Conservation (phyloP, 2,329 filamentous ascomycete species). For the Hypoxylon sp. region DNA sequence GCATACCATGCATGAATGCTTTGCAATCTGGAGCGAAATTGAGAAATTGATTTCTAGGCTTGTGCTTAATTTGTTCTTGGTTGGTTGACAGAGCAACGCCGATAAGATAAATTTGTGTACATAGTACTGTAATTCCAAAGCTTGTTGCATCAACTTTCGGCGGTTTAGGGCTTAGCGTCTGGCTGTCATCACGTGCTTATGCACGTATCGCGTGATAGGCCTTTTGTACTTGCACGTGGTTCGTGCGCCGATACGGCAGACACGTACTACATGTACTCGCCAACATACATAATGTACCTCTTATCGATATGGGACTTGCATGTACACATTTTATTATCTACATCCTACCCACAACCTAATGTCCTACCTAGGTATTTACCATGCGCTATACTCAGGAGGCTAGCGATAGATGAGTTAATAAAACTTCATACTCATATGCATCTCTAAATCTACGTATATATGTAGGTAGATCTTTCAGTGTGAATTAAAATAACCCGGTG, state of each 20-base stretch:
- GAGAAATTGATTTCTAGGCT: constrained; percentile 26
- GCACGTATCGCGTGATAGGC: not conserved
- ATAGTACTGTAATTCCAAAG: not conserved
- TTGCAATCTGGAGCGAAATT: not conserved
- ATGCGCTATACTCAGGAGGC: not conserved
- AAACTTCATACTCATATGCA: not conserved
- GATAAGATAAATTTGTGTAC: not conserved
- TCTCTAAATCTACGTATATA: not conserved
- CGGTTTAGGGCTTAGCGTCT: constrained; percentile 17
- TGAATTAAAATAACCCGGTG: not conserved
- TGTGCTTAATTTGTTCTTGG: constrained; percentile 25
- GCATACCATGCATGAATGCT: not conserved
- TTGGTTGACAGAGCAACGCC: constrained; percentile 35
- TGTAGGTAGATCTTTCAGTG: not conserved
- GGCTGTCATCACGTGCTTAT: not conserved
- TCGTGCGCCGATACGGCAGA: not conserved
- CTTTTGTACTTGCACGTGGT: not conserved
- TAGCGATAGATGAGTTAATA: not conserved
- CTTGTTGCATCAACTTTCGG: not conserved
- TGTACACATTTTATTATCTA: too few species aligned
- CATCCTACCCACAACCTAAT: too few species aligned
- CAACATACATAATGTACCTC: too few species aligned
- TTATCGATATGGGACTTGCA: too few species aligned
- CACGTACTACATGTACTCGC: too few species aligned
- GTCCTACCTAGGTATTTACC: too few species aligned